Percentiles rank a stretch among this genome's conserved stretches.
Evolutionary conservation across 768 basidiomycete species (phyloP).

Genomic region (Suillus alpinus): DNA sequence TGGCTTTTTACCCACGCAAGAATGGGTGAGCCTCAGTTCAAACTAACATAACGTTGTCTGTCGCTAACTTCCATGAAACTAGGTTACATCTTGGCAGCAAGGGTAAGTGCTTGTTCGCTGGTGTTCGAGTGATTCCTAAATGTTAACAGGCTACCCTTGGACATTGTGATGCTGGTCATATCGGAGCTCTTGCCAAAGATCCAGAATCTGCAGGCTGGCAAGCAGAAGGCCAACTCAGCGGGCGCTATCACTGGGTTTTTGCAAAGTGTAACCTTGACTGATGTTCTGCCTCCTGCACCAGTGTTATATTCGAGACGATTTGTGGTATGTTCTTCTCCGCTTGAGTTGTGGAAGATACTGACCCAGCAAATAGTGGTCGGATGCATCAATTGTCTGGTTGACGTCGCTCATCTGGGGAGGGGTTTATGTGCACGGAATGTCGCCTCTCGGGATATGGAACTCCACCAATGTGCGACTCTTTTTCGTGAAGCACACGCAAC

Average conservation of each 20-base stretch:
- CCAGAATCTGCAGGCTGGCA: conserved; percentile 73
- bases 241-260: conserved; percentile 75
- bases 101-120: conserved; percentile 50
- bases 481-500: conserved; percentile 83
- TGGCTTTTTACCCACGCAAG: conserved; percentile 93
- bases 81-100: conserved; percentile 96
- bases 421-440: conserved; percentile 87
- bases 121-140: conserved; percentile 3
- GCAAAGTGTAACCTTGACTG: conserved; percentile 60
- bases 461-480: conserved; percentile 87
- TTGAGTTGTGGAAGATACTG: not conserved
- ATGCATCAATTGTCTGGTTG: conserved; percentile 88
- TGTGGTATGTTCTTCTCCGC: conserved; percentile 46
- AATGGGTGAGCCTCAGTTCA: conserved; percentile 69
- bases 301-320: conserved; percentile 71
- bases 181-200: conserved; percentile 86
- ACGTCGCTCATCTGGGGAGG: conserved; percentile 95
- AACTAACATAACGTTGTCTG: not conserved
- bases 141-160: conserved; percentile 72
- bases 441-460: conserved; percentile 87
- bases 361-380: conserved; percentile 70
- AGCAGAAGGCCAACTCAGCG: conserved; percentile 58
- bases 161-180: conserved; percentile 82
- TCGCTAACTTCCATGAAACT: conserved; percentile 6
- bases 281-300: conserved; percentile 72